Percentiles rank a stretch among this genome's conserved stretches.
phyloP scores from a whole-genome alignment of 768 basidiomycete species.

The Strobilomyces echinocephalus region DNA sequence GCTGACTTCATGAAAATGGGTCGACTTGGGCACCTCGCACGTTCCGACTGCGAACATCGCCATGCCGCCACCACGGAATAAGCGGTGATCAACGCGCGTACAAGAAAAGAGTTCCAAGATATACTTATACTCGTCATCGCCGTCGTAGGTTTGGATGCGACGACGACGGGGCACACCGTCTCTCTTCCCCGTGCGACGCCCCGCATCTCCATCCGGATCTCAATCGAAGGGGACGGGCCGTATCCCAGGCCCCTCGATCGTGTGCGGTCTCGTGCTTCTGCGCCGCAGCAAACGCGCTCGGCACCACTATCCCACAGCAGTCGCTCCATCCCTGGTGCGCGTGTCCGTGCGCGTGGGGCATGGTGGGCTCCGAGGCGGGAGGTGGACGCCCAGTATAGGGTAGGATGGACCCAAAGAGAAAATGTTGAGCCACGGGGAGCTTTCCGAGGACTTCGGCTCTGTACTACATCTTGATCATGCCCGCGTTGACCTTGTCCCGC shows the following conservation, averaged over 20 bases:
- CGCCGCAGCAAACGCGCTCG: slow-evolving; percentile 76
- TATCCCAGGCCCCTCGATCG: slow-evolving; percentile 58
- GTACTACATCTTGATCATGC: slow-evolving; percentile 99
- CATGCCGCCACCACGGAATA: too few species aligned
- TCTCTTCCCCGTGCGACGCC: too few species aligned
- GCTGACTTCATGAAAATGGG: too few species aligned
- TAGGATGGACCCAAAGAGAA: slow-evolving; percentile 84
- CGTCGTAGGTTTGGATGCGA: too few species aligned
- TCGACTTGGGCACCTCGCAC: too few species aligned
- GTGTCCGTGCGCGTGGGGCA: too few species aligned
- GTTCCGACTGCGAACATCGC: too few species aligned
- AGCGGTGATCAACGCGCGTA: too few species aligned
- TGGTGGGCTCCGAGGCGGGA: slow-evolving; percentile 24
- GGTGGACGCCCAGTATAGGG: slow-evolving; percentile 58
- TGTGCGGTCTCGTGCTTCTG: slow-evolving; percentile 36
- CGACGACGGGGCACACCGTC: too few species aligned
- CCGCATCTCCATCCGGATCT: slow-evolving; percentile 1
- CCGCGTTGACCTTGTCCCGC: slow-evolving; percentile 94
- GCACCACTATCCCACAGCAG: slow-evolving; percentile 87
- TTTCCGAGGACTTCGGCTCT: slow-evolving; percentile 96
- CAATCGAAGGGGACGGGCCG: slow-evolving; percentile 80
- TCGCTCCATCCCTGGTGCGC: slow-evolving; percentile 75
- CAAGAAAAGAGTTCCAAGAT: too few species aligned
- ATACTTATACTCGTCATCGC: too few species aligned
- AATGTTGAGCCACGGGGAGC: slow-evolving; percentile 94